Conservation (phyloP, 768 basidiomycete species). For the Mycena polygramma region DNA sequence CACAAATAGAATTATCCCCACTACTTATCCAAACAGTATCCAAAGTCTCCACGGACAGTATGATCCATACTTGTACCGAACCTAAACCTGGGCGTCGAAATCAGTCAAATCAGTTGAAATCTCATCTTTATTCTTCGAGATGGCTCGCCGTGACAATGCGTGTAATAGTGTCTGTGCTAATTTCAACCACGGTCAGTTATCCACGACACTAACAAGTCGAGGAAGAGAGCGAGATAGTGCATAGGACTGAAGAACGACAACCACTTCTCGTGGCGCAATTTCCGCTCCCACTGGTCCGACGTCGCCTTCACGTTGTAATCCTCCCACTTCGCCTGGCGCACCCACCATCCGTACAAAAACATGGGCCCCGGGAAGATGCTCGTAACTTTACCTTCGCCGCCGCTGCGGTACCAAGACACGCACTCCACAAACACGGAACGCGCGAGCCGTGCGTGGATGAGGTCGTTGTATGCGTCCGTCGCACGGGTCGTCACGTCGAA, state of each 20-base stretch:
- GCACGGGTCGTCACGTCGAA: conserved; percentile 6
- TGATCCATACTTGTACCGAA: no score
- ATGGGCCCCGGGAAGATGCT: conserved; percentile 56
- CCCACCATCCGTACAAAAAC: conserved; percentile 50
- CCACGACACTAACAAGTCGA: background rate
- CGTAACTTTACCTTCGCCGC: conserved; percentile 52
- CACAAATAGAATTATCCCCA: no score
- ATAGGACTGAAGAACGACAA: background rate
- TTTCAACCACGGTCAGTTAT: background rate
- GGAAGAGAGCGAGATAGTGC: background rate
- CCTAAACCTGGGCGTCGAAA: no score
- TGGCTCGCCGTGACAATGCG: no score
- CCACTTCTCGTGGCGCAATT: conserved; percentile 13
- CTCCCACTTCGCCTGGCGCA: conserved; percentile 50
- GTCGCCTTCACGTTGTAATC: conserved; percentile 42
- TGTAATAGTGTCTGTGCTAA: no score
- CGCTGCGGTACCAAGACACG: conserved; percentile 56
- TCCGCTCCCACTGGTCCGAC: conserved; percentile 7
- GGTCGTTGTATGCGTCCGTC: conserved; percentile 29
- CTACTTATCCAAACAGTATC: no score
- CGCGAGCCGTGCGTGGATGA: conserved; percentile 6
- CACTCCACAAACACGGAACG: conserved; percentile 44
- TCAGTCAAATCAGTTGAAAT: no score
- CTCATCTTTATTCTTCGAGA: no score
- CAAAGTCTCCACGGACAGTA: no score